Evolutionary conservation across 306 rosid species (phyloP), one percentile per base, ranked within the genome.

Genomic region (Trifolium subterraneum): DNA sequence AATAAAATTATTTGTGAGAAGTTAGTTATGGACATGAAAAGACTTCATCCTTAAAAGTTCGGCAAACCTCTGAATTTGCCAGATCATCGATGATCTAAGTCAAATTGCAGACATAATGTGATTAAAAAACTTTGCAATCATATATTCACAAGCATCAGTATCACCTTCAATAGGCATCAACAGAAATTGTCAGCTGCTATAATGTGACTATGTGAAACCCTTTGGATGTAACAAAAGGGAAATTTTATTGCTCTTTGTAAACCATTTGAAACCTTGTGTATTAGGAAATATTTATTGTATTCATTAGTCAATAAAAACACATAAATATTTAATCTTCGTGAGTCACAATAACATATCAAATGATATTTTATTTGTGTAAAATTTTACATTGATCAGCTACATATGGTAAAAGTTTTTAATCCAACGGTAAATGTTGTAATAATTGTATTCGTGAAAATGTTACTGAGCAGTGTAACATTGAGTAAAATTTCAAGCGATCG

Each of bases 11-110:
- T 89, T 76, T 77, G 80, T 68, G 77, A 82, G 72, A 82, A 87
- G 84, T 68, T 86, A 74, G 80, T 86, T 31, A 72, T 61, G 80
- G 68, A 82, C 70, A 78, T 87, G 75, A 86, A 88, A 75, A 84
- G 82, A 50, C 82, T 41, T 14, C 31, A 86, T 60, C 88, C 89
- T 54, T 76, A 75, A 82, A 61, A 54, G 18, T 33, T 14, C 11
- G 78, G 18, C 64, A 70, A 72, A 56, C 68, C 33, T 50, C 42
- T 15, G 45, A 64, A 68, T 70, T 64, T 54, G 77, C 61, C 25
- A 2, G 38, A 35, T 7, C 38, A 35, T 35, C 38, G 48, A 67
- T 62, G 74, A 61, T 54, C 68, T 73, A 25, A 16, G 82, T 36
- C 50, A 65, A 71, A 47, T 69, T 52, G 64, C 27, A 19, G 18